Base-by-base conservation (phyloP, 2,329 filamentous ascomycete genomes). In the Elsinoe ampelina region DNA sequence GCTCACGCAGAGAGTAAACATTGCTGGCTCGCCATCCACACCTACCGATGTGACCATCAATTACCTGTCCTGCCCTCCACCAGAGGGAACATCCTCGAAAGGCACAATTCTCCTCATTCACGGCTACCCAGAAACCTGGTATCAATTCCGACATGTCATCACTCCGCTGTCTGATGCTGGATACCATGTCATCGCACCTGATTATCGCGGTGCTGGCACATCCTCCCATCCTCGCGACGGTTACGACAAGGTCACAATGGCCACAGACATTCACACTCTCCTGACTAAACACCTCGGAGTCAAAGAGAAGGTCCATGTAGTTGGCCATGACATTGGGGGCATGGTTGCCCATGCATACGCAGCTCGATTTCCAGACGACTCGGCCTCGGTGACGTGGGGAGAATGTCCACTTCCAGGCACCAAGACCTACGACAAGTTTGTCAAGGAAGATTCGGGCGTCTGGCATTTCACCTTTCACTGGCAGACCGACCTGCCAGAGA, bases 321-420 rank as follows among this genome's bases (percentile, higher is more conserved):
- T 77, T 0, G 74, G 75, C 8, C 73, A 78, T 54, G 75, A 77
- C 56, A 76, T 77, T 17, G 73, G 74, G 13, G 74, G 73, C 41
- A 77, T 77, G 73, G 69, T 77, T 22, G 72, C 72, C 0, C 71
- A 72, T 58, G 69, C 72, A 3, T 73, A 73, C 58, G 73, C 70
- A 3, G 61, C 65, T 1, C 67, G 65, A 1, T 72, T 70, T 43
- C 65, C 73, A 0, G 61, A 67, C 1, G 59, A 66, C 35, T 66
- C 69, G 0, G 65, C 65, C 1, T 72, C 66, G 48, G 66, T 75
- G 13, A 69, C 64, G 11, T 74, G 70, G 71, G 73, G 71, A 12
- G 73, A 76, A 61, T 74, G 70, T 57, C 72, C 72, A 1, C 64
- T 76, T 1, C 73, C 73, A 2, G 66, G 71, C 17, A 69, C 70